Conservation (phyloP, 805 yeast species). For the Spathaspora hagerdaliae region DNA sequence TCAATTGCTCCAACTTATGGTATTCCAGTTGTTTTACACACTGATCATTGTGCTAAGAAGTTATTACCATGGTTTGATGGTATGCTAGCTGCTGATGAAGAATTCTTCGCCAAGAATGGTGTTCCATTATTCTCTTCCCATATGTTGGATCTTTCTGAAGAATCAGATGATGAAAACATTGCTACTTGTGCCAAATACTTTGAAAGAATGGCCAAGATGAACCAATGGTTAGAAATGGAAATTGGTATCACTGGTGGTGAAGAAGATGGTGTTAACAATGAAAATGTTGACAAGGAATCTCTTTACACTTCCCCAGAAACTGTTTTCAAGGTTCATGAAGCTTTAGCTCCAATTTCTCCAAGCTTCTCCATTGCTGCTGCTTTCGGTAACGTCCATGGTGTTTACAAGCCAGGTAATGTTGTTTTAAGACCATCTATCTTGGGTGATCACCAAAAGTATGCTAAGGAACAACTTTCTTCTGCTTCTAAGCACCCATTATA, state of each 20-base stretch:
- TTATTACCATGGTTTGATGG: constrained; percentile 98
- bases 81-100: constrained; percentile 95
- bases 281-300: constrained; percentile 79
- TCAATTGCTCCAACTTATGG: constrained; percentile 95
- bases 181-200: constrained; percentile 92
- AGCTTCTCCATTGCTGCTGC: constrained; percentile 99
- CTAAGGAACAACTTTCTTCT: constrained; percentile 61
- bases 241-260: constrained; percentile 99
- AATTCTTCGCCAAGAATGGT: constrained; percentile 77
- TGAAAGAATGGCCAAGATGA: constrained; percentile 86
- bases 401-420: constrained; percentile 98
- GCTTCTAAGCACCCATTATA: constrained; percentile 68
- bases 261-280: constrained; percentile 99
- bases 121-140: constrained; percentile 98
- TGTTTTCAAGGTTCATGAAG: constrained; percentile 86
- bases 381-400: constrained; percentile 99
- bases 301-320: constrained; percentile 96
- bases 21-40: constrained; percentile 93
- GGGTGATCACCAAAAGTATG: constrained; percentile 93
- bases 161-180: constrained; percentile 93
- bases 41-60: constrained; percentile 99
- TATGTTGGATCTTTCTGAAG: constrained; percentile 98
- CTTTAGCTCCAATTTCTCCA: constrained; percentile 86
- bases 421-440: constrained; percentile 86
- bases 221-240: constrained; percentile 99